These are phyloP conservation scores for Backusella tuberculispora DNA, from an alignment of 192 early-diverging fungal genomes.

Conservation along the genomic window DNA sequence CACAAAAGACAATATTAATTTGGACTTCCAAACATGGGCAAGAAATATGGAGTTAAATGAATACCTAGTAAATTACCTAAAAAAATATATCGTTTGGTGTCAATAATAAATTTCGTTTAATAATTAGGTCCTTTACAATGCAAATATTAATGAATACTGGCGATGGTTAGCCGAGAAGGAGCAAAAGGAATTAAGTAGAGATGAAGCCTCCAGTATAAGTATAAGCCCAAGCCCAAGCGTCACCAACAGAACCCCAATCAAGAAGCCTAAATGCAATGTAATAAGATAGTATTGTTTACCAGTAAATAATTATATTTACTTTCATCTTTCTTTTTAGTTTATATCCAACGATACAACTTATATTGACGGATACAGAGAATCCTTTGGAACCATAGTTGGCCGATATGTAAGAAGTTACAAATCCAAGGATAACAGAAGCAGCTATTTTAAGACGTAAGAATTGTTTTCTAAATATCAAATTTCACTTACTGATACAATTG, in stretches of 20 bases:
- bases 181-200: no score
- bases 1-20: background rate
- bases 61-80: background rate
- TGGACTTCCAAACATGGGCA: background rate
- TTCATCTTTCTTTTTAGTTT: conserved; percentile 11
- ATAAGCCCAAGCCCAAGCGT: no score
- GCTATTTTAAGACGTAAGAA: conserved; percentile 24
- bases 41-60: conserved; percentile 3
- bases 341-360: conserved; percentile 6
- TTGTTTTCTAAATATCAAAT: background rate
- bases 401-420: conserved; percentile 5
- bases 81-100: no score
- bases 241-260: no score
- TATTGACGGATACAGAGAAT: conserved; percentile 15
- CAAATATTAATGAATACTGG: no score
- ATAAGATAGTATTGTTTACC: background rate
- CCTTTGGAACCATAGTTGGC: conserved; percentile 17
- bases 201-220: no score
- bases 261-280: no score
- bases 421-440: background rate
- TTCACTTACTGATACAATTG: no score
- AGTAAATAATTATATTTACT: conserved; percentile 3
- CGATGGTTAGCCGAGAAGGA: no score
- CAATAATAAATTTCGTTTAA: no score
- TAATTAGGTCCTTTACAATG: no score